phyloP scores from a whole-genome alignment of 1,284 basidiomycete species.

The Ustilago sp. region DNA sequence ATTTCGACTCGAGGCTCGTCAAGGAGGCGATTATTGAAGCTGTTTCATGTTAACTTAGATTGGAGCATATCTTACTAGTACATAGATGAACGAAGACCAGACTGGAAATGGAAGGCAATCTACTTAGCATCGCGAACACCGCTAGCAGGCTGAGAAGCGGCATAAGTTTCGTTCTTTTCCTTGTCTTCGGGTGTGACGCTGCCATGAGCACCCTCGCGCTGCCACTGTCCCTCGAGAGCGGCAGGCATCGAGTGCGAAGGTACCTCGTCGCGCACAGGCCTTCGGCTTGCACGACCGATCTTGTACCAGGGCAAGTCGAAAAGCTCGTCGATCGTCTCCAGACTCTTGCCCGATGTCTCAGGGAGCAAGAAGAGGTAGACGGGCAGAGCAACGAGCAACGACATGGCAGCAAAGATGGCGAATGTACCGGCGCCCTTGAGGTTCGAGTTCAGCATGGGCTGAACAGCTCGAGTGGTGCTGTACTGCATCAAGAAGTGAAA shows the following conservation, averaged over 20 bases:
- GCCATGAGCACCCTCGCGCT: slow-evolving; percentile 4
- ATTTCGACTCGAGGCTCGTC: no score
- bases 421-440: slow-evolving; percentile 48
- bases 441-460: slow-evolving; percentile 52
- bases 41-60: neutral
- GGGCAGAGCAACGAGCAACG: slow-evolving; percentile 34
- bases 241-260: slow-evolving; percentile 51
- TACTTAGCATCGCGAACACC: slow-evolving; percentile 40
- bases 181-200: slow-evolving; percentile 26
- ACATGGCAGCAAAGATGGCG: slow-evolving; percentile 40
- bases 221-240: slow-evolving; percentile 41
- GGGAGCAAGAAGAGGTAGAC: slow-evolving; percentile 50
- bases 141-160: slow-evolving; percentile 14
- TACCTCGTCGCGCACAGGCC: slow-evolving; percentile 43
- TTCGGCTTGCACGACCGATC: slow-evolving; percentile 42
- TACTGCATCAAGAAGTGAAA: slow-evolving; percentile 53
- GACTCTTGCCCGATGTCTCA: slow-evolving; percentile 48
- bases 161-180: slow-evolving; percentile 32
- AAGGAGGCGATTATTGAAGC: neutral
- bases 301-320: slow-evolving; percentile 55
- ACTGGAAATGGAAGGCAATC: neutral
- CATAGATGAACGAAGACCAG: neutral
- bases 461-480: slow-evolving; percentile 37
- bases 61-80: neutral
- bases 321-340: slow-evolving; percentile 52